Conservation (phyloP, 495 filamentous ascomycete genomes). For the Podospora anserina region DNA sequence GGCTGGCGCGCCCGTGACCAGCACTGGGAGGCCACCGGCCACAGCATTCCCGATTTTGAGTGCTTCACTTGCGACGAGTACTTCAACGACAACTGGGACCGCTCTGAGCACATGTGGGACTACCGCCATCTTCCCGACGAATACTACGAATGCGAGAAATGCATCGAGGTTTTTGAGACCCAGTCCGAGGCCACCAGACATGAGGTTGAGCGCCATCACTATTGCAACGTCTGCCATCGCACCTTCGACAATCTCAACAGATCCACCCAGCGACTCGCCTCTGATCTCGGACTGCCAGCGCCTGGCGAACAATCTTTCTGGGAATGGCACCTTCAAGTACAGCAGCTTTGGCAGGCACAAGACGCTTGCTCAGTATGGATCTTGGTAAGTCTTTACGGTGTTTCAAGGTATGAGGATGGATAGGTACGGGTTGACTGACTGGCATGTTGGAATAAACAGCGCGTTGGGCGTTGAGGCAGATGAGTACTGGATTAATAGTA, state of each 20-base stretch:
- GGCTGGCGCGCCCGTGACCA: constrained; percentile 24
- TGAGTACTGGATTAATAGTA: no score
- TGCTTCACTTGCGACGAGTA: constrained; percentile 26
- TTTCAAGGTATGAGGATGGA: no score
- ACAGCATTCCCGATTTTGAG: constrained; percentile 21
- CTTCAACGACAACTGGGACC: constrained; percentile 19
- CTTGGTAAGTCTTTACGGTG: no score
- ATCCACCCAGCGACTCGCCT: no score
- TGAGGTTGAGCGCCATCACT: constrained; percentile 25
- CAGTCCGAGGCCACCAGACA: constrained; percentile 13
- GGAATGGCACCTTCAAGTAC: no score
- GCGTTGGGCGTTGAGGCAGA: no score
- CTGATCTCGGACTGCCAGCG: no score
- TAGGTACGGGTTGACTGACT: no score
- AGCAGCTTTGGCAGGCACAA: no score
- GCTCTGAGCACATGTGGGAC: constrained; percentile 26
- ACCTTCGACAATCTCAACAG: constrained; percentile 29
- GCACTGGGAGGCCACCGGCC: constrained; percentile 25
- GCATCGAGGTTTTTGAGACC: constrained; percentile 14
- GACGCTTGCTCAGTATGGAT: no score
- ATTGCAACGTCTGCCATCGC: constrained; percentile 31
- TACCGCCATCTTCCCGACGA: constrained; percentile 18
- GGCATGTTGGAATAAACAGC: no score
- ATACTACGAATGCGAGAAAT: constrained; percentile 24
- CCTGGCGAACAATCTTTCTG: no score